Evolutionary conservation across 345 rosid species (phyloP).

Genomic region (Populus tremula): DNA sequence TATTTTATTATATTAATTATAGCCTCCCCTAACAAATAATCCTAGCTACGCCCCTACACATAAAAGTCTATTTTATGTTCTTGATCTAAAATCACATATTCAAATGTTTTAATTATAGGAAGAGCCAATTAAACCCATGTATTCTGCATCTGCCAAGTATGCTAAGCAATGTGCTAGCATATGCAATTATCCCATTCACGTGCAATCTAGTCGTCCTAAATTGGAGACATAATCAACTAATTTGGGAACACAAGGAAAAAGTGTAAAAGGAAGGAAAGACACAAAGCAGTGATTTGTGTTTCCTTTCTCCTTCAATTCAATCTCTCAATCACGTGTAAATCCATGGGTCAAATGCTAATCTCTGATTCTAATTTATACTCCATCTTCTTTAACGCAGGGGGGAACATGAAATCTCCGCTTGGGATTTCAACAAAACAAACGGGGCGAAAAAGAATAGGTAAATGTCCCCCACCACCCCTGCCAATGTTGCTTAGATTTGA

Average conservation of each 20-base stretch:
- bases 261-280: constrained; percentile 28
- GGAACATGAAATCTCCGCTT: constrained; percentile 49
- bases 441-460: constrained; percentile 20
- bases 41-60: too few species aligned
- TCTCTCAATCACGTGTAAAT: constrained; percentile 34
- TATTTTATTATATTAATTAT: too few species aligned
- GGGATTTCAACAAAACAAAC: constrained; percentile 7
- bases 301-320: background rate
- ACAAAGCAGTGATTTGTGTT: constrained; percentile 15
- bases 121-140: too few species aligned
- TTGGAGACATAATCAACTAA: constrained; percentile 44
- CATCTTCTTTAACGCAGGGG: constrained; percentile 15
- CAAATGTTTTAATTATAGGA: too few species aligned
- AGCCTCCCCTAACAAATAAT: too few species aligned
- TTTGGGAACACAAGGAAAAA: constrained; percentile 50
- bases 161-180: too few species aligned
- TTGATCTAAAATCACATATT: too few species aligned
- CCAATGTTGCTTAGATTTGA: constrained; percentile 37
- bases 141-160: too few species aligned
- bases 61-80: too few species aligned
- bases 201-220: background rate
- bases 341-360: constrained; percentile 25
- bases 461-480: constrained; percentile 57
- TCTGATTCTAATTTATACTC: background rate
- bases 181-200: too few species aligned